A percentile compares a stretch with the other conserved stretches of the same genome.
These are phyloP conservation scores for Rhazya stricta DNA, from an alignment of 257 asterid species.

Conservation along the genomic window DNA sequence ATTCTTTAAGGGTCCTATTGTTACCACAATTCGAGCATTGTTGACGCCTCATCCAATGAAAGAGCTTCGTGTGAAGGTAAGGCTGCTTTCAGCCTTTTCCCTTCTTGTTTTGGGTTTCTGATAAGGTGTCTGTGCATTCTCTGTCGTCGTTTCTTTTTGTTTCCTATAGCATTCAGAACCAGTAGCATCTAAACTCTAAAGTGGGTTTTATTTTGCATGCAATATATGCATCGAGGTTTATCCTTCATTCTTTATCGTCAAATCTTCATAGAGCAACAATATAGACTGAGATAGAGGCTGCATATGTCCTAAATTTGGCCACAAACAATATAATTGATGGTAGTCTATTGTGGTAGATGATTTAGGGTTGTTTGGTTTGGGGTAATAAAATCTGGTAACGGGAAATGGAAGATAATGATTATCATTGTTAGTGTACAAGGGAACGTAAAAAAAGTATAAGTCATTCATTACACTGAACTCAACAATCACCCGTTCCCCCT, in stretches of 20 bases:
- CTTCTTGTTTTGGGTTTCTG: neutral
- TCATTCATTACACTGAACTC: no score
- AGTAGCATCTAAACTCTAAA: neutral
- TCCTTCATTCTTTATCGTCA: neutral
- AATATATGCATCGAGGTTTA: neutral
- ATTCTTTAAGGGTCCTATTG: conserved; percentile 74
- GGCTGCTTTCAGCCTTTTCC: conserved; percentile 3
- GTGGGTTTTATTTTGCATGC: neutral
- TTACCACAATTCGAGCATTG: conserved; percentile 80
- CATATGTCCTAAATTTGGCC: neutral
- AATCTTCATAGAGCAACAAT: neutral
- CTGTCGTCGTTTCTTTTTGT: neutral
- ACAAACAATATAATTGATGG: neutral
- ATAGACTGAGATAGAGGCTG: neutral
- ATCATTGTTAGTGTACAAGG: no score
- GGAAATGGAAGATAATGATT: no score
- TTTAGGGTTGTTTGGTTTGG: no score
- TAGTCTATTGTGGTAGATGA: neutral
- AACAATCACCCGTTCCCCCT: no score
- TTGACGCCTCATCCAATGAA: conserved; percentile 98
- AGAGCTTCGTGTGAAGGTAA: conserved; percentile 97
- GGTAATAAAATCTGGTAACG: no score
- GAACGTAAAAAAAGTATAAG: no score
- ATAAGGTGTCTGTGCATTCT: neutral
- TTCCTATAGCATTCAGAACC: neutral